phyloP scores from a whole-genome alignment of 176 grass and related monocot genomes.

The Chloris gayana region DNA sequence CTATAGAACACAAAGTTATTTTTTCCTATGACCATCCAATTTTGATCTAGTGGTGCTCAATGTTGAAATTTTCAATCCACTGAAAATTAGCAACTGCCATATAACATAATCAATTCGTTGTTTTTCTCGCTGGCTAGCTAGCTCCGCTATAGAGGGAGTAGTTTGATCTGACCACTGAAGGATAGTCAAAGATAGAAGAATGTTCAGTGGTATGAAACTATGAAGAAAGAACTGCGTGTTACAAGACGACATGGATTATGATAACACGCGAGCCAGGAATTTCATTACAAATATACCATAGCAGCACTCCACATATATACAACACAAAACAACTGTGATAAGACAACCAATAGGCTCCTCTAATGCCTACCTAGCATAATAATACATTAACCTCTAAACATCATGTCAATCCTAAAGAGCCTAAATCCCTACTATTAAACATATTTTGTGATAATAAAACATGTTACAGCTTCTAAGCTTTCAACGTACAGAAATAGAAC shows the following conservation, averaged over 20 bases:
- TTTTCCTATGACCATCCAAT: too few species aligned
- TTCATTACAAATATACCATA: constrained; percentile 19
- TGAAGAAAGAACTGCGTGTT: not conserved
- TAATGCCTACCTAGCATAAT: constrained; percentile 35
- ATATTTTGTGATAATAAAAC: not conserved
- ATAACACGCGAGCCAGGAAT: not conserved
- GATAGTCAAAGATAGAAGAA: too few species aligned
- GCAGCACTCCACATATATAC: constrained; percentile 13
- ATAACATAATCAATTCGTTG: too few species aligned
- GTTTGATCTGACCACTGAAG: not conserved
- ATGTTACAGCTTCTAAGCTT: constrained; percentile 3
- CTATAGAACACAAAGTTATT: too few species aligned
- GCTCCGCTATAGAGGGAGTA: too few species aligned
- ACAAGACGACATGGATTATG: not conserved
- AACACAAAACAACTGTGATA: not conserved
- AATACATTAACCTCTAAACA: not conserved
- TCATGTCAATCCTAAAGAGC: not conserved
- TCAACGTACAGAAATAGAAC: not conserved
- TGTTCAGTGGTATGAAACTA: too few species aligned
- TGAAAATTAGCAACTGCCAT: too few species aligned
- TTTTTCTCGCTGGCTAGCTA: too few species aligned
- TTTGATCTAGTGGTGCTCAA: too few species aligned
- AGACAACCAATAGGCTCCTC: not conserved
- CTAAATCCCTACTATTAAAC: not conserved
- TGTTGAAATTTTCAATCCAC: too few species aligned